Evolutionary conservation across 495 filamentous ascomycete genomes (phyloP).

Genomic region (Aspergillus haitiensis): DNA sequence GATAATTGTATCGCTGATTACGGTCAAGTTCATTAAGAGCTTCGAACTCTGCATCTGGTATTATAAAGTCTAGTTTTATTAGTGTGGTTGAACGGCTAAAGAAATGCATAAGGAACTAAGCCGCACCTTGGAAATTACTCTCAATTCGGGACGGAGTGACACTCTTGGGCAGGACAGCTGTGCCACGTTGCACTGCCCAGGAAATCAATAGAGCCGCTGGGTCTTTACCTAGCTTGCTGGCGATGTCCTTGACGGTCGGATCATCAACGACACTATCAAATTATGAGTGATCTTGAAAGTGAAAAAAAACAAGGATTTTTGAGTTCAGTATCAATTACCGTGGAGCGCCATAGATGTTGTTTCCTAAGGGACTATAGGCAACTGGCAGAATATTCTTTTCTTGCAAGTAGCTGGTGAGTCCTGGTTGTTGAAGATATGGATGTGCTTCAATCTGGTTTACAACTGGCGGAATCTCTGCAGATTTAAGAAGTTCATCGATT

Average conservation of each 20-base stretch:
- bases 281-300: background rate
- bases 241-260: slow-evolving; percentile 56
- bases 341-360: slow-evolving; percentile 50
- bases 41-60: slow-evolving; percentile 47
- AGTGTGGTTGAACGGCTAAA: background rate
- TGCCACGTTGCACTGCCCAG: slow-evolving; percentile 78
- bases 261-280: slow-evolving; percentile 55
- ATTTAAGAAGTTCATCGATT: slow-evolving; percentile 64
- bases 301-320: slow-evolving; percentile 13
- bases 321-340: slow-evolving; percentile 24
- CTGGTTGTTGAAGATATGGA: slow-evolving; percentile 73
- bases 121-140: slow-evolving; percentile 53
- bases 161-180: slow-evolving; percentile 60
- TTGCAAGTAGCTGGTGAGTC: slow-evolving; percentile 47
- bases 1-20: slow-evolving; percentile 52
- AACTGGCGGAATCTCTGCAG: slow-evolving; percentile 61
- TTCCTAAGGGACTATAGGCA: slow-evolving; percentile 56
- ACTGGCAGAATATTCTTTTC: slow-evolving; percentile 48
- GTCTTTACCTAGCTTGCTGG: slow-evolving; percentile 67
- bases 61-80: slow-evolving; percentile 42
- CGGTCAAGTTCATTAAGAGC: slow-evolving; percentile 48
- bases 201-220: slow-evolving; percentile 70
- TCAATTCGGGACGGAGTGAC: slow-evolving; percentile 57
- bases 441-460: slow-evolving; percentile 89
- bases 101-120: background rate